phyloP scores from a whole-genome alignment of 148 eudicot genomes.

The Camellia japonica region DNA sequence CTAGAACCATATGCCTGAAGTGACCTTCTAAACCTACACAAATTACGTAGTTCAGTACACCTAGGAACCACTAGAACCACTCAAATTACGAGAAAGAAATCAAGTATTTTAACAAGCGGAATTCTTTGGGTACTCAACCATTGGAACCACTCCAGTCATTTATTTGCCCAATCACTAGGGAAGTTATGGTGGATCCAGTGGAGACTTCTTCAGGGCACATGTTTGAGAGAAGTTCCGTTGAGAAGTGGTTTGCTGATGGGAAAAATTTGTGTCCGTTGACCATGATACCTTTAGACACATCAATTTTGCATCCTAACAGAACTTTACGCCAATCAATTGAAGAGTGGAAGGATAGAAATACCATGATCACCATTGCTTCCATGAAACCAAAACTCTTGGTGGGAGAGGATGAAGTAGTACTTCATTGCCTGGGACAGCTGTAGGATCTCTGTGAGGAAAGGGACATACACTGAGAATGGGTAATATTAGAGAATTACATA shows the following conservation, averaged over 20 bases:
- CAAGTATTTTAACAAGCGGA: conserved; percentile 34
- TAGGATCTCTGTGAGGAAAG: conserved; percentile 36
- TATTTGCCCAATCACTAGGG: conserved; percentile 41
- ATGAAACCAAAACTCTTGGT: conserved; percentile 28
- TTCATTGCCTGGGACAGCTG: conserved; percentile 29
- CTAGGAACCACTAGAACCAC: no score
- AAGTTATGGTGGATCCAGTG: conserved; percentile 48
- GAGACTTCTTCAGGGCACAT: conserved; percentile 44
- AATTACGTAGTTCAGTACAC: no score
- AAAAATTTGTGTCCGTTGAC: conserved; percentile 38
- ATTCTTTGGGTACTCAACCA: conserved; percentile 36
- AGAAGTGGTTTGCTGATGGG: conserved; percentile 36
- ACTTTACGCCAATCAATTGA: conserved; percentile 46
- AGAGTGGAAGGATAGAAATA: conserved; percentile 45
- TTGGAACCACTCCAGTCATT: conserved; percentile 44
- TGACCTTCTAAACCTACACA: no score
- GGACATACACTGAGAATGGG: conserved; percentile 42
- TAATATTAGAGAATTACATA: conserved; percentile 39
- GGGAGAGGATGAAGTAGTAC: conserved; percentile 29
- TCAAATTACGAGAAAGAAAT: conserved; percentile 25
- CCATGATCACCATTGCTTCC: conserved; percentile 36
- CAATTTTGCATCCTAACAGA: conserved; percentile 38
- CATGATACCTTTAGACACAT: conserved; percentile 18
- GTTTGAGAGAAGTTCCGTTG: conserved; percentile 39
- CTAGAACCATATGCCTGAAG: no score